Evolutionary conservation across 805 yeast species (phyloP).

Genomic region (Metschnikowia sp.): DNA sequence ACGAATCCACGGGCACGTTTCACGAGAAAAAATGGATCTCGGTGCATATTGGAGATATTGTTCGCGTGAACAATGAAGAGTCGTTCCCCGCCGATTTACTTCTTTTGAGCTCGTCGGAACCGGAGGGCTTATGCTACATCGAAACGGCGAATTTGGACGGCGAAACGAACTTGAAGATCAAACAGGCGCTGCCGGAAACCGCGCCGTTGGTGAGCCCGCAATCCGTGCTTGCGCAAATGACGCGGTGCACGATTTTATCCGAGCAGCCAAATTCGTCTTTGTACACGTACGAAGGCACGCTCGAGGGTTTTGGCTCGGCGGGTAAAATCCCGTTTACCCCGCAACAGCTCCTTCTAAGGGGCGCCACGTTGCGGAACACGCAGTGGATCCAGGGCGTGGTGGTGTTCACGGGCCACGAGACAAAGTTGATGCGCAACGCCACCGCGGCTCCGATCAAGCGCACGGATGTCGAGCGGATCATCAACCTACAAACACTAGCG

Average conservation of each 20-base stretch:
- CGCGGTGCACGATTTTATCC: constrained; percentile 50
- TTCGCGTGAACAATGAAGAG: constrained; percentile 79
- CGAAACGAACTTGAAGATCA: constrained; percentile 93
- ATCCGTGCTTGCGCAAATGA: constrained; percentile 39
- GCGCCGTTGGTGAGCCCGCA: constrained; percentile 64
- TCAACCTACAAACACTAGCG: constrained; percentile 87
- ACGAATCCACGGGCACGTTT: constrained; percentile 57
- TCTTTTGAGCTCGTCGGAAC: constrained; percentile 87
- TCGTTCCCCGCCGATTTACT: constrained; percentile 92
- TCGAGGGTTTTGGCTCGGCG: constrained; percentile 49
- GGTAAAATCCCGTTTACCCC: constrained; percentile 69
- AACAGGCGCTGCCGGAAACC: constrained; percentile 82
- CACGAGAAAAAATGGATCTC: constrained; percentile 74
- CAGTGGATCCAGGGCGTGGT: constrained; percentile 94
- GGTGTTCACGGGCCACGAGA: constrained; percentile 96
- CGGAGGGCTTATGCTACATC: constrained; percentile 95
- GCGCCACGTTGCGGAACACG: constrained; percentile 93
- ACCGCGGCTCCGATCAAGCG: constrained; percentile 97
- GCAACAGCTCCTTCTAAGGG: constrained; percentile 87
- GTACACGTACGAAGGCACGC: constrained; percentile 92
- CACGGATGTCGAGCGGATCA: constrained; percentile 94
- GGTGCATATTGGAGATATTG: constrained; percentile 87
- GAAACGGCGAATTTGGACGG: constrained; percentile 98
- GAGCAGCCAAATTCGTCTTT: constrained; percentile 94
- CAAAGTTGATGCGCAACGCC: constrained; percentile 96